phyloP scores from a whole-genome alignment of 2,329 filamentous ascomycete genomes.

The Falciphora oryzae region DNA sequence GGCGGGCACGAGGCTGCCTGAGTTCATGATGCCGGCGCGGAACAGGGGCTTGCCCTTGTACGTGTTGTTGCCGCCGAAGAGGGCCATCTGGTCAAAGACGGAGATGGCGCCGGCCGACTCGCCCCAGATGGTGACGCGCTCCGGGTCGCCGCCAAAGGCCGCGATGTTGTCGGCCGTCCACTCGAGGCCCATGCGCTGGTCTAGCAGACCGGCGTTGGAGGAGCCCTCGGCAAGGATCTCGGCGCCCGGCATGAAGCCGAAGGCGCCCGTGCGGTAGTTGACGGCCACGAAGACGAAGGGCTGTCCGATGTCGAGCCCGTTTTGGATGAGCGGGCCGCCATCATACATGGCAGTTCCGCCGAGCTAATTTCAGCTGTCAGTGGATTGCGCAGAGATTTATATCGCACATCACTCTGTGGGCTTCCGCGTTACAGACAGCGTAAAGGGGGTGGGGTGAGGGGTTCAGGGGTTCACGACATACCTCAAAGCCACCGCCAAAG shows the following conservation, averaged over 20 bases:
- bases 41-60: constrained; percentile 74
- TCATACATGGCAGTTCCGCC: constrained; percentile 49
- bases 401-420: no score
- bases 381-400: no score
- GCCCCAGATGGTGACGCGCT: constrained; percentile 76
- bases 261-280: constrained; percentile 71
- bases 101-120: constrained; percentile 68
- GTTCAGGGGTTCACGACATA: constrained; percentile 14
- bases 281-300: constrained; percentile 70
- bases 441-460: no score
- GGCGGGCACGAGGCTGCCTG: constrained; percentile 56
- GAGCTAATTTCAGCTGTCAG: constrained; percentile 23
- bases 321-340: constrained; percentile 37
- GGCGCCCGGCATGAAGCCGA: constrained; percentile 66
- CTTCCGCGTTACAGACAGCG: no score
- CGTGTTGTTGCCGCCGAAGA: constrained; percentile 65
- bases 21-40: constrained; percentile 73
- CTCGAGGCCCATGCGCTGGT: constrained; percentile 66
- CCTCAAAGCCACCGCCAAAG: constrained; percentile 59
- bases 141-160: constrained; percentile 71
- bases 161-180: constrained; percentile 76
- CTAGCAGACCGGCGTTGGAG: constrained; percentile 64
- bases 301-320: constrained; percentile 44
- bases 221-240: constrained; percentile 63
- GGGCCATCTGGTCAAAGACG: constrained; percentile 67